Evolutionary conservation across 495 filamentous ascomycete genomes (phyloP), one percentile per base, ranked within the genome.

Genomic region (Rostrohypoxylon terebratum): DNA sequence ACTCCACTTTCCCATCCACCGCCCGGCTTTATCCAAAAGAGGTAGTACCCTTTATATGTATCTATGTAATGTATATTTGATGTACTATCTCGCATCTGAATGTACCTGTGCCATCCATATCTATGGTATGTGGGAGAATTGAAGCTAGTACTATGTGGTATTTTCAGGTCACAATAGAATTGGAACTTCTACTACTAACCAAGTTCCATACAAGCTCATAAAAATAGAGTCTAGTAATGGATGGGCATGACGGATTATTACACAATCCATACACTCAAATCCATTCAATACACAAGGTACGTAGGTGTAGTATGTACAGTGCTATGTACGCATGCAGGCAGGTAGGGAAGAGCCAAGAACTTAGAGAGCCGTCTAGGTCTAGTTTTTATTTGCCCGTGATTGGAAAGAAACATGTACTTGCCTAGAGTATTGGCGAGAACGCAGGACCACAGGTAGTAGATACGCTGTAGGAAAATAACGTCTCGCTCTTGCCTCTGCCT

Each of bases 401-500:
- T 69, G 65, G 65, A 42, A 66, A 48, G 61, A 47, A 45, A 40
- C n/a, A 42, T 6, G 25, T 59, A 69, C 69, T 61, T 74, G 69
- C 66, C 71, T 58, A 59, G 38, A 69, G 62, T 51, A 69, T 74
- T 74, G 71, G 71, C 71, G 71, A 74, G 62, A 74, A 74, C 71
- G 71, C 59, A 74, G 28, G 62, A 74, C 69, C 71, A 66, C 59
- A 74, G 28, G 28, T 28, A 28, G 28, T 28, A 28, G 28, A 28
- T 28, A 28, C 28, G 28, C 28, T 4, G 71, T 63, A 74, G 71
- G 54, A 66, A 66, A 73, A 73, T 66, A 73, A 73, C 71, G 58
- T 65, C 60, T 69, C 40, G 63, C 55, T 73, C 57, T 53, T 59
- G 16, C 53, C 63, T 48, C 50, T 38, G 2, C 2, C 7, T 13